These are phyloP conservation scores for Stemphylium lycopersici DNA, from an alignment of 2,329 filamentous ascomycete genomes.

Conservation along the genomic window DNA sequence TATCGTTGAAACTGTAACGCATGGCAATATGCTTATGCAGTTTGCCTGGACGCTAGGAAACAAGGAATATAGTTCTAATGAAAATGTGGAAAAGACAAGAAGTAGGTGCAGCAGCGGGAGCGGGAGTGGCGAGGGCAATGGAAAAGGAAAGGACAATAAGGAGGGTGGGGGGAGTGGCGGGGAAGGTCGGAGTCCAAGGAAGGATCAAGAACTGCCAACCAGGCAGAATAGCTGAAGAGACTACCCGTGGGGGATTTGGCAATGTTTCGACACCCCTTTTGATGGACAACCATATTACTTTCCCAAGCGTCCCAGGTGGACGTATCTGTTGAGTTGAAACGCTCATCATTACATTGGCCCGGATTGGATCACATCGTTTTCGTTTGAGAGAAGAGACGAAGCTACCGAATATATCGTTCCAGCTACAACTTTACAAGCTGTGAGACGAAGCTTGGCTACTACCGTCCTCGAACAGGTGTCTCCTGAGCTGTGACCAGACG, in stretches of 20 bases:
- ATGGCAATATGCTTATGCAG: slow-evolving; percentile 25
- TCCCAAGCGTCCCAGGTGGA: neutral
- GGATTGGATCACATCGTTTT: neutral
- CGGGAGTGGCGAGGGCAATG: neutral
- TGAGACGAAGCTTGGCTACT: neutral
- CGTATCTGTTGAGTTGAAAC: neutral
- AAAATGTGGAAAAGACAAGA: neutral
- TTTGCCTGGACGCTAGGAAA: slow-evolving; percentile 9
- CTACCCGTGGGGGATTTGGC: too few species aligned
- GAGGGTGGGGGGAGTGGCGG: neutral
- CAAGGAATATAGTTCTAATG: neutral
- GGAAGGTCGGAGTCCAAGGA: neutral
- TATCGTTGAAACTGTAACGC: slow-evolving; percentile 20
- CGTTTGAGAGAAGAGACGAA: neutral
- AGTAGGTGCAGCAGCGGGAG: neutral
- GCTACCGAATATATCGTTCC: neutral
- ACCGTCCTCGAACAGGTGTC: neutral
- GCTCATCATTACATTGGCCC: neutral
- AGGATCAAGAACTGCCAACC: neutral
- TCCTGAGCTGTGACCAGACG: slow-evolving; percentile 2
- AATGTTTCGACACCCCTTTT: neutral
- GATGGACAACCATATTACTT: neutral
- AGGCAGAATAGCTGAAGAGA: neutral
- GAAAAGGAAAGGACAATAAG: neutral
- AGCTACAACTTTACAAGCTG: neutral